Base-by-base conservation (phyloP, 73 alveolate genomes). In the Breviolum minutum region DNA sequence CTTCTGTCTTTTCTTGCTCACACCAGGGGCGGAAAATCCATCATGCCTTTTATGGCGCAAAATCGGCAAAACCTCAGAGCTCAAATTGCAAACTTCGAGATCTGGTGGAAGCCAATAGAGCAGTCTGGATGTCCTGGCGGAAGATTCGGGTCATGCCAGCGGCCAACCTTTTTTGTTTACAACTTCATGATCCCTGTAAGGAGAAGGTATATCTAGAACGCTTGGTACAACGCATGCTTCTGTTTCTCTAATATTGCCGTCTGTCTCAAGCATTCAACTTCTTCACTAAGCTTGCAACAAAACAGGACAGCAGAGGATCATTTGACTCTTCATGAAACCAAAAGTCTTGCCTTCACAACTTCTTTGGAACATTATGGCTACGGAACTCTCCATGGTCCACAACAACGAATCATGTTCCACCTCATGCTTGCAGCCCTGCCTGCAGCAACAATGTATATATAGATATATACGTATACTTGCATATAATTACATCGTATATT, bases 41-140 rank as follows among this genome's bases (percentile, higher is more conserved):
- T 69, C 77, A 69, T 69, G 77, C 77, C 26, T 69, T n/a, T n/a
- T 3, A 40, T 40, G 54, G 54, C 54, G 77, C 77, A 20, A 69
- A 69, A 69, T 69, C 26, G 27, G 27, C 26, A 79, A 11, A 79
- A 8, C 27, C 86, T 30, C 48, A 87, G 22, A 87, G 95, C 70
- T 87, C 95, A 30, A 87, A 87, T 40, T 87, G 95, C 60, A 87
- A 64, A 30, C 95, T 86, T 48, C 95, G 77, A 17, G 95, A 87
- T 63, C 95, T 30, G 64, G 70, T 62, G 26, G 95, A 87, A 11
- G 84, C 66, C 66, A 87, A 73, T 32, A 87, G 32, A 30, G 22
- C 95, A n/a, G 66, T 30, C 68, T 87, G 95, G 48, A 87, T 83
- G 27, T 87, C 95, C 95, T 86, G 80, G 80, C 71, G 27, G 20